Evolutionary conservation across 129 eudicot species (phyloP).

Genomic region (Kitagawia praeruptora): DNA sequence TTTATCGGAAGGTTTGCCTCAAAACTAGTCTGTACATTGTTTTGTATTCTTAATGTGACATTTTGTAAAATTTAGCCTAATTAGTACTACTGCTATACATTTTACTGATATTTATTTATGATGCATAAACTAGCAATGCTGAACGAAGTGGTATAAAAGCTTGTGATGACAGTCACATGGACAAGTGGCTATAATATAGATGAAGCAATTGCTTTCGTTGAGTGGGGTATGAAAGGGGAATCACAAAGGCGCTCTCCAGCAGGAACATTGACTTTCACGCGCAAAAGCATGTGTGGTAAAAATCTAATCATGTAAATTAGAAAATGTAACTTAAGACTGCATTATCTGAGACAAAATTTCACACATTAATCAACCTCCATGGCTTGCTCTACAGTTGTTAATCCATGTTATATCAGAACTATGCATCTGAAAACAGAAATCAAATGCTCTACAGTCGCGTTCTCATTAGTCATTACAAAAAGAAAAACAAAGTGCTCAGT

Average conservation of each 20-base stretch:
- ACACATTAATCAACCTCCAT: too few species aligned
- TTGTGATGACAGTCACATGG: conserved; percentile 99
- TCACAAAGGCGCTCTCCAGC: conserved; percentile 49
- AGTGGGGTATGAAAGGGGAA: conserved; percentile 59
- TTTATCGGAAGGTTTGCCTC: too few species aligned
- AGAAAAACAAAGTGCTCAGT: not conserved
- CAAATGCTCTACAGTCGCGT: too few species aligned
- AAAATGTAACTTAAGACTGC: not conserved
- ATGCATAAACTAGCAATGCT: too few species aligned
- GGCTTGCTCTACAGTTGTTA: too few species aligned
- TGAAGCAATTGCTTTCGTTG: conserved; percentile 88
- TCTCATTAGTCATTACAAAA: not conserved
- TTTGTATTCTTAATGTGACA: too few species aligned
- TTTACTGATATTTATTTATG: not conserved
- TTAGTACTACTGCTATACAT: not conserved
- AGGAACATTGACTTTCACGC: conserved; percentile 67
- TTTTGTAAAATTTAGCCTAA: too few species aligned
- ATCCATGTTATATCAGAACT: too few species aligned
- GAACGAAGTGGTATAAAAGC: too few species aligned
- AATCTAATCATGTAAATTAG: not conserved
- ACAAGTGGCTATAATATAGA: conserved; percentile 92
- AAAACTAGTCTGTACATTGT: too few species aligned
- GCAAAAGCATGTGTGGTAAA: conserved; percentile 88
- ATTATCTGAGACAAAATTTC: not conserved
- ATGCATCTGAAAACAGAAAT: too few species aligned